phyloP scores from a whole-genome alignment of 2,329 filamentous ascomycete genomes.

The Ceratocystis variospora region DNA sequence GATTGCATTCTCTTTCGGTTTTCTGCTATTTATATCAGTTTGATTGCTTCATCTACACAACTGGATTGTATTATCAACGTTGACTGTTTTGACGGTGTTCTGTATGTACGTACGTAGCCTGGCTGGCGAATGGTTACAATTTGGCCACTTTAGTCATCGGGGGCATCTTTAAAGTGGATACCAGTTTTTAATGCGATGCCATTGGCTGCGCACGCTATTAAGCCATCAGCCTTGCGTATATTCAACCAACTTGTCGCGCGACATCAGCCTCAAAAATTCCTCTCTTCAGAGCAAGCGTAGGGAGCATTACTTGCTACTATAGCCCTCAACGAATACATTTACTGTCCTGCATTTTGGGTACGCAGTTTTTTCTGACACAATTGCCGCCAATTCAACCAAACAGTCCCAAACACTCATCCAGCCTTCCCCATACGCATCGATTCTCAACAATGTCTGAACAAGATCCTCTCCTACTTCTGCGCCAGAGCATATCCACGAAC shows the following conservation, averaged over 20 bases:
- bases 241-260: not conserved
- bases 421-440: not conserved
- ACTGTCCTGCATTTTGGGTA: not conserved
- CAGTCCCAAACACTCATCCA: not conserved
- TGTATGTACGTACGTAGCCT: not conserved
- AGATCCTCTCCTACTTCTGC: constrained; percentile 72
- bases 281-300: not conserved
- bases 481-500: constrained; percentile 62
- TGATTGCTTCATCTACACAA: not conserved
- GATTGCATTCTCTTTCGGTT: constrained; percentile 10
- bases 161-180: constrained; percentile 14
- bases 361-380: too few species aligned
- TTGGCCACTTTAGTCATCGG: not conserved
- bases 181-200: not conserved
- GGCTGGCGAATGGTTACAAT: not conserved
- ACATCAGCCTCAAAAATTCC: constrained; percentile 4
- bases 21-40: constrained; percentile 13
- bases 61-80: not conserved
- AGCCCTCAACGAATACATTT: not conserved
- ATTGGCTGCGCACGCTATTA: not conserved
- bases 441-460: constrained; percentile 35
- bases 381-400: not conserved
- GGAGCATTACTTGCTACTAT: not conserved
- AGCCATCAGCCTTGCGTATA: constrained; percentile 6
- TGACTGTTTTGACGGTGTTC: not conserved